A percentile compares a stretch with the other conserved stretches of the same genome.
Conservation (phyloP, 805 yeast genomes). For the Candida vartiovaarae region DNA sequence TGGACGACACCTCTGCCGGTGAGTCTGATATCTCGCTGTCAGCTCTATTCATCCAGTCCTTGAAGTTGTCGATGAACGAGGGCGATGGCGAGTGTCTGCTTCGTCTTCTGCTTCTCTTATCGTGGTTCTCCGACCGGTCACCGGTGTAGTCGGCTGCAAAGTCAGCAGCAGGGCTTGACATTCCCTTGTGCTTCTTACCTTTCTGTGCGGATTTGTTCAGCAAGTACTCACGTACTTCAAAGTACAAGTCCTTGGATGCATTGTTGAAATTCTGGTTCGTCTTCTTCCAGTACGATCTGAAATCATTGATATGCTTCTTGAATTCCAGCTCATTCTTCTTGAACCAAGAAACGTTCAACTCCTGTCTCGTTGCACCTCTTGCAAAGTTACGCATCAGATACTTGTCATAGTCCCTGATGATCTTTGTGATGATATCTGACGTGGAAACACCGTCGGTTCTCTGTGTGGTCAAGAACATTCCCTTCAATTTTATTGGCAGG, state of each 20-base stretch:
- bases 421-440: conserved; percentile 90
- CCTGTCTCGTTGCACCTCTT: conserved; percentile 95
- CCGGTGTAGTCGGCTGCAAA: conserved; percentile 59
- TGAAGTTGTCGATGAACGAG: conserved; percentile 25
- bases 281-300: conserved; percentile 78
- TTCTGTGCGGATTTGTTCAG: conserved; percentile 34
- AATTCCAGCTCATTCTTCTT: conserved; percentile 94
- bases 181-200: conserved; percentile 7
- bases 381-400: conserved; percentile 96
- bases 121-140: conserved; percentile 26
- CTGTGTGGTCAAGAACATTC: conserved; percentile 90
- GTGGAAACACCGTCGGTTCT: conserved; percentile 96
- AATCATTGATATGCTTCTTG: conserved; percentile 83
- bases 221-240: conserved; percentile 74
- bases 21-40: conserved; percentile 14
- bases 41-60: conserved; percentile 29
- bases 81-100: conserved; percentile 14
- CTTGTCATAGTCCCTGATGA: conserved; percentile 93
- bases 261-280: conserved; percentile 61
- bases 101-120: conserved; percentile 17
- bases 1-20: no score
- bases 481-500: conserved; percentile 82
- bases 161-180: conserved; percentile 12
- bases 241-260: conserved; percentile 75
- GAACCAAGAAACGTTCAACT: conserved; percentile 93